Evolutionary conservation across 495 filamentous ascomycete species (phyloP).

Genomic region (Penicillium robsamsonii): DNA sequence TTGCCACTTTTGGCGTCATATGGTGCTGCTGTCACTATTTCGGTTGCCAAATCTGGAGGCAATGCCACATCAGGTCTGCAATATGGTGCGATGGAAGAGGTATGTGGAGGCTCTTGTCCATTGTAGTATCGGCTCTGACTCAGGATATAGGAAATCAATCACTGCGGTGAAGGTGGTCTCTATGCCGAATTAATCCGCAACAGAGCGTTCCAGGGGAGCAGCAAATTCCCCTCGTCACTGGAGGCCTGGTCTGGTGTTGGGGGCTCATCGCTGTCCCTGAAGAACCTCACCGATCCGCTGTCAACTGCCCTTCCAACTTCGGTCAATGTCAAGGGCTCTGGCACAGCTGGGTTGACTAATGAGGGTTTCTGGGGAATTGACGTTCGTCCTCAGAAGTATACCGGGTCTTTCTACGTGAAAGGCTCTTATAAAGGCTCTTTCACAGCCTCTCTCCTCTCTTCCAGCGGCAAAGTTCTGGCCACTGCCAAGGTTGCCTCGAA

Average conservation of each 20-base stretch:
- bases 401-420: conserved; percentile 57
- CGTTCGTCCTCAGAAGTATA: conserved; percentile 51
- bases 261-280: conserved; percentile 49
- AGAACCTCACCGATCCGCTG: conserved; percentile 53
- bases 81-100: conserved; percentile 62
- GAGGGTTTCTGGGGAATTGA: conserved; percentile 64
- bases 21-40: conserved; percentile 30
- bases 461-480: conserved; percentile 32
- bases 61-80: conserved; percentile 51
- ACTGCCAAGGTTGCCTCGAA: conserved; percentile 27
- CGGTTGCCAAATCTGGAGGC: conserved; percentile 49
- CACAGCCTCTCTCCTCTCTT: conserved; percentile 31
- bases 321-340: conserved; percentile 51
- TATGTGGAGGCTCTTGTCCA: conserved; percentile 11
- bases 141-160: conserved; percentile 60
- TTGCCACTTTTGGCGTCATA: conserved; percentile 31
- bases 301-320: conserved; percentile 61
- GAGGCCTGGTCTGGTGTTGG: conserved; percentile 55
- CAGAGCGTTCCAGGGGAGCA: conserved; percentile 63
- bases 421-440: conserved; percentile 37
- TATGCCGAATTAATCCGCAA: conserved; percentile 74
- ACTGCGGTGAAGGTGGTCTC: conserved; percentile 73
- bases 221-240: conserved; percentile 43
- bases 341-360: conserved; percentile 55
- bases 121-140: conserved; percentile 4